Conservation (phyloP, 2,329 filamentous ascomycete genomes). For the Xylariaceae sp. region DNA sequence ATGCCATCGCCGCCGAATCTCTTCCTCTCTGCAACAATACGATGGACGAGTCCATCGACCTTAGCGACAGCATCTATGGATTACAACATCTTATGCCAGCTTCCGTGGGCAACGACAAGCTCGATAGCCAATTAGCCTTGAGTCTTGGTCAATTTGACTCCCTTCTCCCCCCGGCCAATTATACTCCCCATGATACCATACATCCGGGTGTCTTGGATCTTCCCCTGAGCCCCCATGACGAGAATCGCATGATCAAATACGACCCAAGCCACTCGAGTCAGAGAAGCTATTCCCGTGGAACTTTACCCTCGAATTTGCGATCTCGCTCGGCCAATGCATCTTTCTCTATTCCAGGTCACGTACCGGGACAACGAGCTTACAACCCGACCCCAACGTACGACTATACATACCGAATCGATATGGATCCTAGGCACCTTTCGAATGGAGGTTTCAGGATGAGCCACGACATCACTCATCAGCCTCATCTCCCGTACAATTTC, state of each 20-base stretch:
- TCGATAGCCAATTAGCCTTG: constrained; percentile 3
- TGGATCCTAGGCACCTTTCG: background rate
- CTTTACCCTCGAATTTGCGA: constrained; percentile 3
- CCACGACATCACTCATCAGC: background rate
- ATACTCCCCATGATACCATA: background rate
- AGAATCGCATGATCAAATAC: constrained; percentile 15
- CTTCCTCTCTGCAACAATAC: constrained; percentile 5
- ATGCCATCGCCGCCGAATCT: constrained; percentile 7
- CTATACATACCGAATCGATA: background rate
- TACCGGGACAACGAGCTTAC: background rate
- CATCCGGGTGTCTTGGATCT: constrained; percentile 11
- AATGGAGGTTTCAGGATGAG: background rate
- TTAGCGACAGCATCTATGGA: constrained; percentile 8
- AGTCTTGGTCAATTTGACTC: constrained; percentile 1
- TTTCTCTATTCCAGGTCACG: background rate
- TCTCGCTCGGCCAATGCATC: constrained; percentile 6
- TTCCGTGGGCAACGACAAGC: constrained; percentile 9
- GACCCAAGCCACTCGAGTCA: constrained; percentile 7
- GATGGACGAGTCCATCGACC: constrained; percentile 13
- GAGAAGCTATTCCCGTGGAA: constrained; percentile 3
- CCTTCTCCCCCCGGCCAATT: too few relatives aligned
- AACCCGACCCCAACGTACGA: background rate
- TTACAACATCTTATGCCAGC: constrained; percentile 8
- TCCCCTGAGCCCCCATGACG: constrained; percentile 17
- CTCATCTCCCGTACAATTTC: background rate